Conservation (phyloP, 805 yeast species). For the Vanderwaltozyma tropicalis region DNA sequence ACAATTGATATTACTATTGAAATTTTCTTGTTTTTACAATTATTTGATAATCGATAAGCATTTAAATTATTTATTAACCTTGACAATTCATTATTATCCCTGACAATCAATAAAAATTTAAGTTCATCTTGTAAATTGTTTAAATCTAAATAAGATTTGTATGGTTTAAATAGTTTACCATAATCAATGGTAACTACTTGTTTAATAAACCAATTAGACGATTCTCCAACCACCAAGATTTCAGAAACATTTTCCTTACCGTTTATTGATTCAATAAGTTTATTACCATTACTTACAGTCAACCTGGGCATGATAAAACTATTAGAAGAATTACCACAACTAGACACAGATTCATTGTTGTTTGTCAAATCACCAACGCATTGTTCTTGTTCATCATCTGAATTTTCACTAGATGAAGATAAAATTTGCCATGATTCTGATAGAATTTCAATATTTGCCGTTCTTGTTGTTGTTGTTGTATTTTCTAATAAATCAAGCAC, state of each 20-base stretch:
- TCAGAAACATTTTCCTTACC: neutral
- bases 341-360: conserved; percentile 12
- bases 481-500: conserved; percentile 19
- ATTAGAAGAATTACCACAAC: conserved; percentile 11
- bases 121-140: neutral
- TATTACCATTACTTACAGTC: conserved; percentile 10
- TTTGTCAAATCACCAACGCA: conserved; percentile 8
- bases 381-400: conserved; percentile 24
- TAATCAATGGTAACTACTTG: too few species aligned
- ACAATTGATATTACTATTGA: neutral
- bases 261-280: neutral
- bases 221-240: too few species aligned
- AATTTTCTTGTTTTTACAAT: neutral
- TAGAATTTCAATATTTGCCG: conserved; percentile 4
- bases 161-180: too few species aligned
- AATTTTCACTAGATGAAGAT: conserved; percentile 24
- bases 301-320: conserved; percentile 29
- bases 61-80: neutral
- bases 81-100: neutral
- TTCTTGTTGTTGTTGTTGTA: neutral
- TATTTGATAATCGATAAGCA: neutral
- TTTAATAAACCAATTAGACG: too few species aligned
- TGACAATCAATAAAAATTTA: neutral
- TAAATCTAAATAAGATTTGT: neutral
- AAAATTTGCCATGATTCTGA: conserved; percentile 27